Base-by-base conservation (phyloP, 164 flowering plant species). In the Tetrastigma voinierianum region DNA sequence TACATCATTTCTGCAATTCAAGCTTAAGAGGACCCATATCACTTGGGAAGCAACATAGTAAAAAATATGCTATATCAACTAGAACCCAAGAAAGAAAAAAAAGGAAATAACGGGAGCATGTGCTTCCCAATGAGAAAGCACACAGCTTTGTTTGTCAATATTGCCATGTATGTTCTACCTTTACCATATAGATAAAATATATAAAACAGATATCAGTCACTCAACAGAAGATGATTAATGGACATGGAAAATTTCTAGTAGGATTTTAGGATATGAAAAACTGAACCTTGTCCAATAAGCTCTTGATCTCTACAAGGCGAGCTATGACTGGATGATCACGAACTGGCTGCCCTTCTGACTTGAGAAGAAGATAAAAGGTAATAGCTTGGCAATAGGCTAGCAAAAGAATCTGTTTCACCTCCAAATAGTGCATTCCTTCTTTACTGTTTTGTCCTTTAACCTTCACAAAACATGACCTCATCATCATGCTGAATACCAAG, bases 291-390 rank as follows among this genome's bases (percentile, higher is more conserved):
- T 86, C 86, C 74, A 92, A 71, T 71, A 89, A 78, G 57, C 69
- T 80, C 72, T 88, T 92, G 74, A 90, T 83, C 83, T 87, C 92
- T 18, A 85, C 93, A 64, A 92, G 85, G 62, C 90, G 97, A 62
- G 82, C 89, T 64, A 90, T 67, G 51, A 95, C 93, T 43, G 99
- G 99, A 81, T 95, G 99, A 78, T 95, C 96, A 74, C 88, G 91
- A 68, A 88, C 85, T 46, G 90, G 79, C 14, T 84, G 88, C 60
- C 97, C 97, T 77, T 92, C 99, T 46, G 97, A 81, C 74, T 88
- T 92, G 72, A 95, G 97, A 76, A 92, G 94, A 77, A 95, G 96
- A 75, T 92, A 95, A 68, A 90, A 92, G 59, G 83, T 72, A 68
- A 95, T 95, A 57, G 97, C 85, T 80, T 92, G 99, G 78, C 94